Base-by-base conservation (phyloP, 139 green algal species). In the Micromonas commoda region DNA sequence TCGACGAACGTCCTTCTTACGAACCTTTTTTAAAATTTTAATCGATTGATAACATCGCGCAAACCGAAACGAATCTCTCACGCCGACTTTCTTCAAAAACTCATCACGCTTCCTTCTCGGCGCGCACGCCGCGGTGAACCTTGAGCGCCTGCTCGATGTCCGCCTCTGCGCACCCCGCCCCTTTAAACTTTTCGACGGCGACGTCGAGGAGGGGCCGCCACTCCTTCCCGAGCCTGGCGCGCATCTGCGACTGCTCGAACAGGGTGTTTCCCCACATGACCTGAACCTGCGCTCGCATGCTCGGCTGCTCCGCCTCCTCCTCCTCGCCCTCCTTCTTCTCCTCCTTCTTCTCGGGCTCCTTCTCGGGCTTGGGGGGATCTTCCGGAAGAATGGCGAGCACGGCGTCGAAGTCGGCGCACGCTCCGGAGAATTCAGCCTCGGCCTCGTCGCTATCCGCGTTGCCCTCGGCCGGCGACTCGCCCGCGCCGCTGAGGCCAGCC, bases 201-300 rank as follows among this genome's bases (percentile, higher is more conserved):
- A 31, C 53, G 24, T 75, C 72, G 21, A 83, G 37, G 2, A 78
- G 4, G 0, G 45, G 28, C 53, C 71, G 37, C 79, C 79, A 83
- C 2, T 79, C 57, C 34, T 83, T 83, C 31, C 52, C 52, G 13
- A 53, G 24, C 1, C 35, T 2, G 31, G 70, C 78, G 39, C 34
- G 21, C 72, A 78, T 69, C 61, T 78, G 72, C 24, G 52, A 70
- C 24, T 78, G 71, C 74, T 83, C 79, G 37, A 79, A 83, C 38
- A 83, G 35, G 32, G 60, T 73, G 73, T 83, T 83, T 1, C 79
- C 79, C 75, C 77, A 81, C 79, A 83, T 83, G 4, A 83, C 79
- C 28, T 35, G 39, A 63, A 74, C 79, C 64, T 83, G 79, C 57
- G 79, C 53, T 26, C 38, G 13, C n/a, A 78, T 33, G 20, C 33